Percentiles rank a stretch among this genome's conserved stretches.
Evolutionary conservation across 2,329 filamentous ascomycete species (phyloP).

Genomic region (Trichoderma endophyticum): DNA sequence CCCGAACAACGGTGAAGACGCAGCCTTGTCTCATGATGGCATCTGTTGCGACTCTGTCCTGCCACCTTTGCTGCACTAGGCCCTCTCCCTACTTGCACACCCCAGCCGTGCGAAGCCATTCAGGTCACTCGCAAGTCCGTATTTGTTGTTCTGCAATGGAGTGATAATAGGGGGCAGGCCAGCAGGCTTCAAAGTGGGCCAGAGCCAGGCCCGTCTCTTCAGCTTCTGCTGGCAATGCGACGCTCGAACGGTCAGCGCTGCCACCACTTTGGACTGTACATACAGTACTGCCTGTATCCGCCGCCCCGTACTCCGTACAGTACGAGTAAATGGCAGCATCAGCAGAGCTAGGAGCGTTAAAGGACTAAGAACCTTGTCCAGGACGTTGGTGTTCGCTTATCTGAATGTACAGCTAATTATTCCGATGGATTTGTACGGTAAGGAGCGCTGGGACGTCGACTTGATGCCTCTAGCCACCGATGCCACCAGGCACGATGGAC

Average conservation of each 20-base stretch:
- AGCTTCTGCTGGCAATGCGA: slow-evolving; percentile 9
- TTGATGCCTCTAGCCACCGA: slow-evolving; percentile 4
- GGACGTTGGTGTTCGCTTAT: slow-evolving; percentile 17
- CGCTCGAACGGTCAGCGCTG: slow-evolving; percentile 1
- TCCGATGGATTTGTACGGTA: slow-evolving; percentile 7
- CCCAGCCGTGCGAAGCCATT: slow-evolving; percentile 5
- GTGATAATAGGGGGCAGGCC: slow-evolving; percentile 11
- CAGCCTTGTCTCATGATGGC: slow-evolving; percentile 10
- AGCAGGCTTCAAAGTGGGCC: slow-evolving; percentile 10
- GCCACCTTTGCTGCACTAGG: background rate
- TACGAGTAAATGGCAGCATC: background rate
- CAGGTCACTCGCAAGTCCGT: background rate
- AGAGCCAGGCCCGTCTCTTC: slow-evolving; percentile 13
- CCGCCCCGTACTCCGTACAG: background rate
- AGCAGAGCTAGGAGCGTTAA: background rate
- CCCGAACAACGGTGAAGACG: slow-evolving; percentile 6
- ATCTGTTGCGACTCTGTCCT: slow-evolving; percentile 3
- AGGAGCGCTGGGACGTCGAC: background rate
- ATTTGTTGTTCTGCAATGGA: slow-evolving; percentile 3
- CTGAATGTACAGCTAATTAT: slow-evolving; percentile 13
- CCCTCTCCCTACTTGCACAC: background rate
- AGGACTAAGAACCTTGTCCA: slow-evolving; percentile 12
- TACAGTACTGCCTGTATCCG: background rate
- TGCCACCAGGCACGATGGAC: slow-evolving; percentile 7
- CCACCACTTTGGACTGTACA: background rate